phyloP scores from a whole-genome alignment of 2,329 filamentous ascomycete genomes.

The Diplodia seriata region DNA sequence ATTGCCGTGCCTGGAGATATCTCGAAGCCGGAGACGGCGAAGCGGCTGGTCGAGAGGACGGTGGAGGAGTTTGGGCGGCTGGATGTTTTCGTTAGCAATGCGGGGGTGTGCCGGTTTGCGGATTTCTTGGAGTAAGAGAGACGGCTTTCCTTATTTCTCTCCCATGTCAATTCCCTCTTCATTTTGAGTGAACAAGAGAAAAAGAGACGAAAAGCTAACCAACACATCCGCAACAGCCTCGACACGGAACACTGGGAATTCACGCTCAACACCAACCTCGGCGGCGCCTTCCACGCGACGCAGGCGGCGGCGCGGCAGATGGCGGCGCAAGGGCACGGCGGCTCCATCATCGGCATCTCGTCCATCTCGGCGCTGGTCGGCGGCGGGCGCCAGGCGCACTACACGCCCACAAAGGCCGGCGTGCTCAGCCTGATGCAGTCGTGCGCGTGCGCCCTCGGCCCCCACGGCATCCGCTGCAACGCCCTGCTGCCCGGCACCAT shows the following conservation, averaged over 20 bases:
- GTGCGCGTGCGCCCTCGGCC: conserved; percentile 77
- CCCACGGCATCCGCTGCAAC: conserved; percentile 80
- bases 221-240: conserved; percentile 55
- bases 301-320: conserved; percentile 88
- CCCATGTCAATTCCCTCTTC: not conserved
- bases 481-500: conserved; percentile 84
- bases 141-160: too few species aligned
- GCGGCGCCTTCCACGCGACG: conserved; percentile 85
- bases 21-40: conserved; percentile 73
- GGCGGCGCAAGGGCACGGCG: conserved; percentile 69
- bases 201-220: not conserved
- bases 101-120: conserved; percentile 85
- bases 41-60: conserved; percentile 69
- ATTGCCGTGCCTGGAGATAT: conserved; percentile 80
- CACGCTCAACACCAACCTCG: conserved; percentile 81
- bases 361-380: conserved; percentile 79
- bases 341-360: conserved; percentile 79
- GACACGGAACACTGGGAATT: conserved; percentile 71
- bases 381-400: conserved; percentile 80
- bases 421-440: conserved; percentile 83
- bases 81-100: conserved; percentile 83
- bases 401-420: conserved; percentile 88
- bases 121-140: conserved; percentile 73
- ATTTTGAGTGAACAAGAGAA: too few species aligned
- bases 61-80: conserved; percentile 65